Evolutionary conservation across 805 yeast species (phyloP), one percentile per base, ranked within the genome.

Genomic region (Suhomyces emberorum): DNA sequence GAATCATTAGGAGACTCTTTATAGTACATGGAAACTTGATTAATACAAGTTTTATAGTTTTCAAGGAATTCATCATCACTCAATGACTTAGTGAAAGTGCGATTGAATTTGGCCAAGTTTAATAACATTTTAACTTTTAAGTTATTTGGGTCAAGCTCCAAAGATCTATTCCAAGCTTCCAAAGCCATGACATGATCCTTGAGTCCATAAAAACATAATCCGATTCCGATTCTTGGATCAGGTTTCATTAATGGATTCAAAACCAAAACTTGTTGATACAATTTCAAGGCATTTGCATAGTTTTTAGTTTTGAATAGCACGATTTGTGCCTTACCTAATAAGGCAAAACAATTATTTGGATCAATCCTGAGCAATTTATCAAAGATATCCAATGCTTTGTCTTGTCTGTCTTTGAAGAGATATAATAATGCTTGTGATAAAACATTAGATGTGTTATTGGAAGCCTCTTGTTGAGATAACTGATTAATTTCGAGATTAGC

Each of bases 221-320:
- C 99, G 42, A 91, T 78, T 19, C 98, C 99, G 42, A 93, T 74
- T 59, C 99, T 73, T 14, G 97, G 95, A 63, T 91, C 97, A 4
- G 98, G 97, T 48, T 76, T 75, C 48, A 83, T 64, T 24, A 83
- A 56, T 2, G 97, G 97, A 43, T 88, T 81, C 33, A 81, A 69
- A 22, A 81, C 72, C 46, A 93, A 68, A 6, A 85, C 81, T 45
- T 83, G 84, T 67, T 93, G 99, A 61, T 86, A 93, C 21, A 85
- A 58, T 55, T 81, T 82, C 50, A 93, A 72, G 11, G 96, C 88
- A 4, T 74, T 79, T 16, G 73, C 57, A 58, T 80, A 88, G 54
- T 84, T 83, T 42, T 78, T 81, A 8, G 67, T 56, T 57, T 82
- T 84, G 44, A 75, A 75, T 53, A 86, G 82, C 22, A 81, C 63